Evolutionary conservation across 2,329 filamentous ascomycete genomes (phyloP).

Genomic region (Trichothecium sympodiale): DNA sequence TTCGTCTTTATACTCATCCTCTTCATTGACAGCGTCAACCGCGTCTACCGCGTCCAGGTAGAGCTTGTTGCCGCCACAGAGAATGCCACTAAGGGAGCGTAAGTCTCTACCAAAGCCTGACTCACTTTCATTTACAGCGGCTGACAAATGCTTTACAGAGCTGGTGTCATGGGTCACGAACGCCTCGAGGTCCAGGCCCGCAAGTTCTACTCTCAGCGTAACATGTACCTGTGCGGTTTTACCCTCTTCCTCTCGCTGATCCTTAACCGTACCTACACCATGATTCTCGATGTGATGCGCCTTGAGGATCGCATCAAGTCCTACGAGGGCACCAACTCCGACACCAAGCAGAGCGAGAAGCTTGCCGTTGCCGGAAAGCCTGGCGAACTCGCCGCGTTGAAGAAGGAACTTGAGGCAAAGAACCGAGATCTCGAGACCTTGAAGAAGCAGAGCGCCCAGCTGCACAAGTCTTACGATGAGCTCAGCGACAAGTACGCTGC

Average conservation of each 20-base stretch:
- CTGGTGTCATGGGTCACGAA: constrained; percentile 76
- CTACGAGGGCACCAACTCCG: constrained; percentile 47
- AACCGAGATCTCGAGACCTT: constrained; percentile 75
- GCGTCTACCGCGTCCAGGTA: constrained; percentile 91
- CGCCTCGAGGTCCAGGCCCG: constrained; percentile 97
- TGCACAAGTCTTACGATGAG: constrained; percentile 76
- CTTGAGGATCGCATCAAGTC: constrained; percentile 87
- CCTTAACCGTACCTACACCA: constrained; percentile 95
- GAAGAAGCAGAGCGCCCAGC: constrained; percentile 83
- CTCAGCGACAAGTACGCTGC: constrained; percentile 71
- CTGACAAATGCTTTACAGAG: constrained; percentile 15
- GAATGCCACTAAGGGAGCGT: constrained; percentile 31
- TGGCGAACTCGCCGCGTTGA: constrained; percentile 61
- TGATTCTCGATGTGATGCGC: constrained; percentile 85
- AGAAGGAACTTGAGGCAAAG: constrained; percentile 64
- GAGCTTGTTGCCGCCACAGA: constrained; percentile 70
- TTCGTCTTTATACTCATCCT: constrained; percentile 99
- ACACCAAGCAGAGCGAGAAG: constrained; percentile 59
- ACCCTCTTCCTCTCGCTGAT: constrained; percentile 98
- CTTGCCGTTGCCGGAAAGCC: constrained; percentile 61
- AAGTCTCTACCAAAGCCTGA: constrained; percentile 20
- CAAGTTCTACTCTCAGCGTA: constrained; percentile 99
- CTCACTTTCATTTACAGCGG: not conserved
- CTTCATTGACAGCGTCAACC: constrained; percentile 91
- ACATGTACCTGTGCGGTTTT: constrained; percentile 99